Evolutionary conservation across 371 early-diverging fungal species (phyloP), one percentile per base, ranked within the genome.

Genomic region (Rhizomucor pusillus): DNA sequence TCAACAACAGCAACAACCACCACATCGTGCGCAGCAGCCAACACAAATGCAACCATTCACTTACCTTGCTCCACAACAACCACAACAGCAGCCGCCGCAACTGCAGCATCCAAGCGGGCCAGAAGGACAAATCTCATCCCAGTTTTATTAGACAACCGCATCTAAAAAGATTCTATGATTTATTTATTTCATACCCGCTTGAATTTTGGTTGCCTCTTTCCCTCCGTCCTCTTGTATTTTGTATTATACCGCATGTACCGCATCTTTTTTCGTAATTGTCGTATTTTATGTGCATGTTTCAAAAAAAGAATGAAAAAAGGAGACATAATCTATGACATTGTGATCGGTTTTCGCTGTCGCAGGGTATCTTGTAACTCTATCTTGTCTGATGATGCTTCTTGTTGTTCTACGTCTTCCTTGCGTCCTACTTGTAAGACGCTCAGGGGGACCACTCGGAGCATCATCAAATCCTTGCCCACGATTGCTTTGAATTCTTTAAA

Each of bases 401-500:
- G 35, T 22, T 50, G 1, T 19, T 36, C 37, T 1, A 22, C 18
- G 4, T 44, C 46, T 23, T 2, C 1, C 10, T 46, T 20, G n/a
- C 24, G 44, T 20, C 29, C 24, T 39, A 34, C 18, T 47, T 54
- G 36, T 14, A 23, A 56, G 16, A 46, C 44, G 24, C 22, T 22
- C 20, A 71, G 50, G 20, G 66, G 68, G 41, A 50, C 45, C 1
- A 60, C 47, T 35, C 53, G 34, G 25, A 71, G 62, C 25, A 57
- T 57, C 46, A 67, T 40, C 16, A 88, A 47, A 35, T 75, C 72
- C 19, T 52, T 56, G 52, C 85, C 76, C 22, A 84, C 63, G 13
- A 59, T 39, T 23, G 16, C 43, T 52, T 80, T 77, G 65, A 88
- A 88, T 36, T 81, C 76, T 13, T 62, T 63, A 68, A 92, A 90